phyloP scores from a whole-genome alignment of 169 alveolate species.

The Hepatocystis sp. region DNA sequence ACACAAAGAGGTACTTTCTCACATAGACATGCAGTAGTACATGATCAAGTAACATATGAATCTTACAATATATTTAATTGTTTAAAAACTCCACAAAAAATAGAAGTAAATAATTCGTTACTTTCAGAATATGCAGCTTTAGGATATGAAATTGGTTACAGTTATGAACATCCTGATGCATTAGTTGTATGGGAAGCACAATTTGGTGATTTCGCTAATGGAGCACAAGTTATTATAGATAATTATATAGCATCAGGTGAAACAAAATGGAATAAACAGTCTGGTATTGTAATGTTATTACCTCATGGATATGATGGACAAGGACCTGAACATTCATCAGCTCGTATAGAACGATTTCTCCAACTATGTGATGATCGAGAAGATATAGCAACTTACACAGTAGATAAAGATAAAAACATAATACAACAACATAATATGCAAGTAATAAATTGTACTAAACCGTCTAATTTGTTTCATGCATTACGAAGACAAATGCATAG shows the following conservation, averaged over 20 bases:
- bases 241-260: constrained; percentile 95
- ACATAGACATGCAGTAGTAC: constrained; percentile 95
- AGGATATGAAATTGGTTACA: constrained; percentile 97
- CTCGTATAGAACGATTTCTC: constrained; percentile 90
- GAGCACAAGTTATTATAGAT: constrained; percentile 95
- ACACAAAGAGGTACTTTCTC: constrained; percentile 97
- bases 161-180: constrained; percentile 92
- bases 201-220: constrained; percentile 98
- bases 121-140: constrained; percentile 93
- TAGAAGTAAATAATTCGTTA: constrained; percentile 90
- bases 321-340: constrained; percentile 98
- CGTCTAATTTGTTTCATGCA: constrained; percentile 95
- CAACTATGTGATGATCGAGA: constrained; percentile 87
- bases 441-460: constrained; percentile 90
- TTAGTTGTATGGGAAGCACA: constrained; percentile 95
- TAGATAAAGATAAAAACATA: constrained; percentile 76
- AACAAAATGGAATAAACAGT: constrained; percentile 94
- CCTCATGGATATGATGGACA: constrained; percentile 98
- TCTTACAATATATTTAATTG: constrained; percentile 76
- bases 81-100: constrained; percentile 75
- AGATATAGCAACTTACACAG: constrained; percentile 78
- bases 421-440: constrained; percentile 85
- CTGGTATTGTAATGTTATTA: constrained; percentile 90
- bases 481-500: constrained; percentile 94
- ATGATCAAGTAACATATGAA: constrained; percentile 88